A percentile compares a stretch with the other conserved stretches of the same genome.
These are phyloP conservation scores for Rhynchospora breviuscula DNA, from an alignment of 176 grass and related monocot genomes.

Conservation along the genomic window DNA sequence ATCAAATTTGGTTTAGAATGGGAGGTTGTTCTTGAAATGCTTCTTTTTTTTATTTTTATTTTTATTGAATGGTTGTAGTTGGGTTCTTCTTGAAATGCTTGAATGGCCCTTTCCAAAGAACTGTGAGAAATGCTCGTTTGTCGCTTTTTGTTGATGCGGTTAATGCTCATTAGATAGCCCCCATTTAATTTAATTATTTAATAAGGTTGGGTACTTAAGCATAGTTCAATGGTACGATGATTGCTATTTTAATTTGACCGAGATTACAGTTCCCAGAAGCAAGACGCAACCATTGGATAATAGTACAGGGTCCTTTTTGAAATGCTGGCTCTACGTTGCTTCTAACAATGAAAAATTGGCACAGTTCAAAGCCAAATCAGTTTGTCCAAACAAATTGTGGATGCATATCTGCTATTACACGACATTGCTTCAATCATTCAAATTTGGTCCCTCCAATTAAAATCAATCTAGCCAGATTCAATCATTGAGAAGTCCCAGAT, in stretches of 20 bases:
- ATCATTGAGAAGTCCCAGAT: no score
- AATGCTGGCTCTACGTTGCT: not conserved
- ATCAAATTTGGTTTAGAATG: no score
- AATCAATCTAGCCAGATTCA: no score
- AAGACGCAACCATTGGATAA: not conserved
- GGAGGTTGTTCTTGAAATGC: no score
- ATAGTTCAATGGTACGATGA: not conserved
- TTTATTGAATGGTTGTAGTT: no score
- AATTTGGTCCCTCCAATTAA: no score
- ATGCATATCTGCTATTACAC: not conserved
- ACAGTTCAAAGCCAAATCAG: not conserved
- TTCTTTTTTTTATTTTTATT: not conserved
- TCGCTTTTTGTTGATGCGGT: not conserved
- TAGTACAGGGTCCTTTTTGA: not conserved
- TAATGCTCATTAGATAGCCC: not conserved
- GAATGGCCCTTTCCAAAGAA: not conserved
- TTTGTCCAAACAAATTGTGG: not conserved
- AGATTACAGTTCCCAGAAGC: not conserved
- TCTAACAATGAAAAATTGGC: not conserved
- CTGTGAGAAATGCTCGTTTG: not conserved
- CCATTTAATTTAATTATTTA: not conserved
- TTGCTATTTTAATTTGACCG: constrained; percentile 7
- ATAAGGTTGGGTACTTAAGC: not conserved
- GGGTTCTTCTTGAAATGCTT: not conserved
- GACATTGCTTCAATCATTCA: not conserved